phyloP scores from a whole-genome alignment of 2,329 filamentous ascomycete species.

The Ascochyta pisi region DNA sequence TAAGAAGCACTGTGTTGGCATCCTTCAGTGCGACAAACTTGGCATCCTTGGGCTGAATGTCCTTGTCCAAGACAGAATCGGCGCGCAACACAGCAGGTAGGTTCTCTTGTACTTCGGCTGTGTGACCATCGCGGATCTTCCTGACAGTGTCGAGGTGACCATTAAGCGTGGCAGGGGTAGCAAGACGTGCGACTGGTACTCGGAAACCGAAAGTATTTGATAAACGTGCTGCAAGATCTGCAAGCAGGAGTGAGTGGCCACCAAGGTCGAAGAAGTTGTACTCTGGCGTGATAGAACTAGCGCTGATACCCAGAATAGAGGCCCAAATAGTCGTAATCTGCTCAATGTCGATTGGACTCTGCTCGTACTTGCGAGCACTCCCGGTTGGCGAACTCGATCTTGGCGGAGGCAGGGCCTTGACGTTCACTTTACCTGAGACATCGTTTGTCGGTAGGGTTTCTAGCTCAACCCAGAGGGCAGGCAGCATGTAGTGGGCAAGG shows the following conservation, averaged over 20 bases:
- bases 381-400: slow-evolving; percentile 55
- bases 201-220: slow-evolving; percentile 75
- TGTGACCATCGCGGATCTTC: slow-evolving; percentile 73
- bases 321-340: slow-evolving; percentile 77
- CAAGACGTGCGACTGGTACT: slow-evolving; percentile 73
- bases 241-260: slow-evolving; percentile 79
- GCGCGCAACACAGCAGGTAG: slow-evolving; percentile 72
- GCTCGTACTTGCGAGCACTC: slow-evolving; percentile 57
- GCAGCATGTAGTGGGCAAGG: slow-evolving; percentile 85
- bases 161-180: slow-evolving; percentile 73
- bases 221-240: slow-evolving; percentile 74
- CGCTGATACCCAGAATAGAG: slow-evolving; percentile 69
- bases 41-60: slow-evolving; percentile 66
- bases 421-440: slow-evolving; percentile 80
- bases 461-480: slow-evolving; percentile 76
- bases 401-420: slow-evolving; percentile 73
- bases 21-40: slow-evolving; percentile 67
- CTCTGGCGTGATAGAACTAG: slow-evolving; percentile 67
- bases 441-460: slow-evolving; percentile 75
- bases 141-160: slow-evolving; percentile 77
- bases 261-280: slow-evolving; percentile 84
- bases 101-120: slow-evolving; percentile 77
- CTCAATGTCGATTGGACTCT: slow-evolving; percentile 70
- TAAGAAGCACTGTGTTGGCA: slow-evolving; percentile 73
- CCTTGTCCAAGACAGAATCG: slow-evolving; percentile 71